phyloP scores from a whole-genome alignment of 805 yeast species.

The Nakazawaea molendinolei region DNA sequence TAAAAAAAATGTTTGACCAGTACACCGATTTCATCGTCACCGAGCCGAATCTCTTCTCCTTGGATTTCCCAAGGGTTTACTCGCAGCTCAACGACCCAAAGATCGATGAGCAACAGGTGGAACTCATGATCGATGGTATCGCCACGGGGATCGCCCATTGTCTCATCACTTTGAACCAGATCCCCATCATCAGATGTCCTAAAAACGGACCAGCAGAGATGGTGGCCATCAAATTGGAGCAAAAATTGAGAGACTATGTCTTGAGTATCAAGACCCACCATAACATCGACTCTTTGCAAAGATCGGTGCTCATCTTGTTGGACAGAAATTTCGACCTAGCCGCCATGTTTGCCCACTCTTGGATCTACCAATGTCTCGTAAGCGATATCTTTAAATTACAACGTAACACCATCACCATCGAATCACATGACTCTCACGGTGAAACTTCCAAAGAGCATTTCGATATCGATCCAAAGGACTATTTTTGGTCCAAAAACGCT shows the following conservation, averaged over 20 bases:
- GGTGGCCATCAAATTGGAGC: conserved; percentile 82
- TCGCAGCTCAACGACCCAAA: conserved; percentile 62
- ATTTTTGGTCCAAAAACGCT: conserved; percentile 83
- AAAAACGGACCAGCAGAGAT: conserved; percentile 94
- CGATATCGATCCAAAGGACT: conserved; percentile 90
- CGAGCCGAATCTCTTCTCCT: conserved; percentile 83
- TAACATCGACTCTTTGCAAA: conserved; percentile 26
- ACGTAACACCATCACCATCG: conserved; percentile 73
- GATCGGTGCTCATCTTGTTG: conserved; percentile 73
- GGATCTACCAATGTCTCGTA: conserved; percentile 96
- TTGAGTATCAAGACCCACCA: conserved; percentile 47
- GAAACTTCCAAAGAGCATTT: conserved; percentile 46
- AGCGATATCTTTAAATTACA: conserved; percentile 82
- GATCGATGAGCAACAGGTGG: conserved; percentile 71
- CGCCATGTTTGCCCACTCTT: conserved; percentile 92
- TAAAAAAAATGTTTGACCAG: conserved; percentile 90
- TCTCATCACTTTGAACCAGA: conserved; percentile 66
- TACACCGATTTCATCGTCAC: conserved; percentile 88
- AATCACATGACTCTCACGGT: conserved; percentile 24
- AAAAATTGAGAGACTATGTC: conserved; percentile 77
- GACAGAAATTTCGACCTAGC: conserved; percentile 89
- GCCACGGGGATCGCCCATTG: conserved; percentile 79
- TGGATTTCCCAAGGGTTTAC: conserved; percentile 64
- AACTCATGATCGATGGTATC: conserved; percentile 55
- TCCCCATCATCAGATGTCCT: conserved; percentile 89